phyloP scores from a whole-genome alignment of 2,329 filamentous ascomycete genomes.

The Podosphaera aphanis region DNA sequence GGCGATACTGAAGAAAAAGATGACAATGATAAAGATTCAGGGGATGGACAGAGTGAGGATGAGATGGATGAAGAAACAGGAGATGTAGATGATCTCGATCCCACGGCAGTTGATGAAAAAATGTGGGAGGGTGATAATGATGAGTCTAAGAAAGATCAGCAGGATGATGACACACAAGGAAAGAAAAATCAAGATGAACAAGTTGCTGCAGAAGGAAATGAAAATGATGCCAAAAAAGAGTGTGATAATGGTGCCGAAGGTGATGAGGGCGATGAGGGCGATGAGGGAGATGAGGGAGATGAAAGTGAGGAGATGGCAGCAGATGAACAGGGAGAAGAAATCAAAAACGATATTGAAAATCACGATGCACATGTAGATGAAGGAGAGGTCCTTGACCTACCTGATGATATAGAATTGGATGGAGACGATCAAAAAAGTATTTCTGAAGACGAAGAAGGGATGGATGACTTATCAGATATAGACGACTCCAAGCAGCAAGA shows the following conservation, averaged over 20 bases:
- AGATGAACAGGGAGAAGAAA: conserved; percentile 32
- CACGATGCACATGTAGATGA: conserved; percentile 44
- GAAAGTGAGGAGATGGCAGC: conserved; percentile 30
- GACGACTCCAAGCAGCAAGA: conserved; percentile 19
- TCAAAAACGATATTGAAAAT: conserved; percentile 31
- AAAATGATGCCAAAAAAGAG: conserved; percentile 25
- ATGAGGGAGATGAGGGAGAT: conserved; percentile 20
- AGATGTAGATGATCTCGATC: conserved; percentile 39
- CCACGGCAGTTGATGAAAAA: conserved; percentile 47
- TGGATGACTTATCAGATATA: conserved; percentile 33
- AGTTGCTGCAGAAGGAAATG: conserved; percentile 25
- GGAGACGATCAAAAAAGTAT: conserved; percentile 27
- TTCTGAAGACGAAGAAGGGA: conserved; percentile 18
- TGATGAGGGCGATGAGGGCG: conserved; percentile 24
- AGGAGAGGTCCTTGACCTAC: conserved; percentile 42
- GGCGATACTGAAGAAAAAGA: conserved; percentile 42
- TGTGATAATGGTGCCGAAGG: conserved; percentile 21
- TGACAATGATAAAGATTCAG: conserved; percentile 37
- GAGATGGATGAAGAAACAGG: conserved; percentile 46
- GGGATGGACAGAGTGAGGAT: conserved; percentile 41
- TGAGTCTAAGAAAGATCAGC: conserved; percentile 60
- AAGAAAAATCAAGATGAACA: conserved; percentile 36
- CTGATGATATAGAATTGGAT: conserved; percentile 48
- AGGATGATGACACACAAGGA: conserved; percentile 48
- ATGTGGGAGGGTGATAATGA: conserved; percentile 84